phyloP scores from a whole-genome alignment of 805 yeast genomes.

The Ogataea corticis region DNA sequence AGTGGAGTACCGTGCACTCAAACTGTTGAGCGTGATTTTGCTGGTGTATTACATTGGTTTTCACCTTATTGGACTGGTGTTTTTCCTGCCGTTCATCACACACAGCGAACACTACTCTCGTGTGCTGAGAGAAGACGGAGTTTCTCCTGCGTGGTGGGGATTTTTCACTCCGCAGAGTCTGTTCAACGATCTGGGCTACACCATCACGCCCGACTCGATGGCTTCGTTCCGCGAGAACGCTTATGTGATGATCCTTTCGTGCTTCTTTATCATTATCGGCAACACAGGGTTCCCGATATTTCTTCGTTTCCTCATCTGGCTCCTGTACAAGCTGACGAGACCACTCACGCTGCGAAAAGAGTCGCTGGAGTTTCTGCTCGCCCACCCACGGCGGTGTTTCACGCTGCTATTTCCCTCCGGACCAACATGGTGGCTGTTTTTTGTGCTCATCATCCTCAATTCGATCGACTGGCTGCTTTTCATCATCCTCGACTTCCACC shows the following conservation, averaged over 20 bases:
- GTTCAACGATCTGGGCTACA: conserved; percentile 83
- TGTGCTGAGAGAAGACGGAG: conserved; percentile 53
- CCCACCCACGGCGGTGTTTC: conserved; percentile 97
- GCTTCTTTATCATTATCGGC: conserved; percentile 82
- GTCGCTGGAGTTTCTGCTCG: conserved; percentile 80
- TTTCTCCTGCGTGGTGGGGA: conserved; percentile 90
- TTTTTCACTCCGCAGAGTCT: conserved; percentile 77
- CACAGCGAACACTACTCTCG: conserved; percentile 41
- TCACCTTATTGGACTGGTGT: conserved; percentile 54
- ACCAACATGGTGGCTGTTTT: conserved; percentile 93
- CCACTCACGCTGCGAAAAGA: conserved; percentile 67
- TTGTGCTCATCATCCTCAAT: conserved; percentile 71
- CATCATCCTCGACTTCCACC: conserved; percentile 70
- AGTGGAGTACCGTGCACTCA: conserved; percentile 90
- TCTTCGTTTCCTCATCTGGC: conserved; percentile 81
- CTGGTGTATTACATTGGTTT: conserved; percentile 73
- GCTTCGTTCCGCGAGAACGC: conserved; percentile 59
- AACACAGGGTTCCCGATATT: conserved; percentile 93
- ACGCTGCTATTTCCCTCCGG: conserved; percentile 87
- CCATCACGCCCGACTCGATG: conserved; percentile 84
- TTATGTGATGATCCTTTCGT: conserved; percentile 61
- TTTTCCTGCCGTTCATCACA: conserved; percentile 64
- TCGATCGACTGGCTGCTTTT: conserved; percentile 78
- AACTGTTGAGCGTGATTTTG: conserved; percentile 67
- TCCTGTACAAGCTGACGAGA: conserved; percentile 63